Evolutionary conservation across 2,329 filamentous ascomycete species (phyloP), one percentile per base, ranked within the genome.

Genomic region (Alternaria arborescens): DNA sequence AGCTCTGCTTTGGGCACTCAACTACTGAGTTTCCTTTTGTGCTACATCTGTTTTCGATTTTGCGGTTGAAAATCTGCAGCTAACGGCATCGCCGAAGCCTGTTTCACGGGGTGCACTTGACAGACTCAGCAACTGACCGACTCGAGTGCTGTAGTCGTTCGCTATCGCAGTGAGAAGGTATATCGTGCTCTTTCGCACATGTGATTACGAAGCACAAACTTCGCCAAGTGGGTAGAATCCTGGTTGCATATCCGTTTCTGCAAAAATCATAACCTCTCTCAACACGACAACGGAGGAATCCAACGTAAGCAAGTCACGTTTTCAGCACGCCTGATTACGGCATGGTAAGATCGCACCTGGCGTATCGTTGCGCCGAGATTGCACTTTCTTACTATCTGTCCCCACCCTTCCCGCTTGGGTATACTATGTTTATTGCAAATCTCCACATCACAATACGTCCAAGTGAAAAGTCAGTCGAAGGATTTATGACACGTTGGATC

Each of bases 241-340:
- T 7, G 32, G 14, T 36, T 36, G 32, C 14, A 3, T 12, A 36
- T 36, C 32, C 32, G 14, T 36, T 36, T 16, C 32, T 12, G 32
- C 32, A 36, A 36, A 8, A 36, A 12, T 36, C 14, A 36, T 36
- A 6, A 36, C 14, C 32, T 51, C n/a, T 30, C 5, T 7, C 30
- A 30, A 36, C n/a, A 38, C 18, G 28, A 30, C 24, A 8, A 12
- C 38, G 55, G 47, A 44, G 18, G 20, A 40, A 57, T 18, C 22
- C 22, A 36, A 26, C 47, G 30, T 57, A 57, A 57, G 55, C 40
- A 57, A 38, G 46, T 51, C 40, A 46, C 55, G 47, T 52, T 48
- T 10, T 20, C n/a, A 3, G 53, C 28, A 14, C 24, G 53, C 53
- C 34, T 55, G 34, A 47, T 41, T 20, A 8, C n/a, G 38, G n/a